Evolutionary conservation across 2,329 filamentous ascomycete species (phyloP), one percentile per base, ranked within the genome.

Genomic region (Keithomyces neogunnii): DNA sequence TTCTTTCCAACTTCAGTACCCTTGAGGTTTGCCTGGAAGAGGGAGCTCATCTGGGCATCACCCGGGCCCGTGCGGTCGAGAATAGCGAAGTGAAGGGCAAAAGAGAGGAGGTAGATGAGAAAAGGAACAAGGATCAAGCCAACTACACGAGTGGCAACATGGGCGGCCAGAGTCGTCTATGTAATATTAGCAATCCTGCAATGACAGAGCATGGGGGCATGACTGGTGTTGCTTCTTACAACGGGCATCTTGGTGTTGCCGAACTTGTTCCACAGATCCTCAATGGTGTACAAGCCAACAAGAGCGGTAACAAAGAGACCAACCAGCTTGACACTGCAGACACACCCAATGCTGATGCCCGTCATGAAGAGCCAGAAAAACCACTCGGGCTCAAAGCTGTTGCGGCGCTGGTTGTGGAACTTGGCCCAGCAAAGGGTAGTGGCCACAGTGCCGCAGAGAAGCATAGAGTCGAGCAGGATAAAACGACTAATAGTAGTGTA

Each of bases 41-140:
- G 82, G 30, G 93, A 99, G 73, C 91, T 96, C 93, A 99, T 99
- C 72, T 99, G 93, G n/a, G 93, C 93, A 73, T 99, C 93, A 50
- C 93, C 93, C 6, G 95, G 93, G 26, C 93, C 93, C 61, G 86
- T 92, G 72, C 89, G 92, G 69, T 95, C 89, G 53, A 99, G 81
- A 56, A 99, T 89, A 56, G 89, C 78, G 69, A 99, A 99, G 72
- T 99, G 93, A 50, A 96, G 72, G 61, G 88, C 95, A 69, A 99
- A 99, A 43, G 90, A 95, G 66, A 96, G 85, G 72, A 96, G 85
- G 74, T 99, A 99, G 62, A 99, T 89, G 53, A 92, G 73, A 64
- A 95, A 76, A 5, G 93, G 93, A 48, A 99, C 79, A 55, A 96
- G 66, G 56, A 99, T 99, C 53, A 99, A 78, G 47, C 90, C 90